A percentile compares a stretch with the other conserved stretches of the same genome.
These are phyloP conservation scores for Fomitopsis serialis DNA, from an alignment of 768 basidiomycete genomes.

Conservation along the genomic window DNA sequence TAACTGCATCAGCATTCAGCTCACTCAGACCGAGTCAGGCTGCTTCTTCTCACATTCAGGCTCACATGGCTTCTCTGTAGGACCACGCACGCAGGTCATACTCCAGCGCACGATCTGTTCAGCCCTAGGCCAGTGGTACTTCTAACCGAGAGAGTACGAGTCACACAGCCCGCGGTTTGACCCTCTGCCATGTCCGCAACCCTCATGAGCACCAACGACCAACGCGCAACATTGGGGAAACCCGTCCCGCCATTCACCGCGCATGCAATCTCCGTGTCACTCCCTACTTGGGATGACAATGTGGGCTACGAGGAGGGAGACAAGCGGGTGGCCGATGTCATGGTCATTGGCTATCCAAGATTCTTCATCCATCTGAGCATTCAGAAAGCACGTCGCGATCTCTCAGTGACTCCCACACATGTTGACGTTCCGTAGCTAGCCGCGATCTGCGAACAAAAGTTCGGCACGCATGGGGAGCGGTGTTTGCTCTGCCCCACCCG, in stretches of 20 bases:
- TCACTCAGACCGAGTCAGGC: no score
- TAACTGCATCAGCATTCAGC: no score
- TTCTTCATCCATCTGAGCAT: slow-evolving; percentile 91
- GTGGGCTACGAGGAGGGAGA: slow-evolving; percentile 91
- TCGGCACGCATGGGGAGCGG: slow-evolving; percentile 62
- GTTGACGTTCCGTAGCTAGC: slow-evolving; percentile 55
- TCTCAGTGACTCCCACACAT: background rate
- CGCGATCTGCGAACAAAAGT: slow-evolving; percentile 68
- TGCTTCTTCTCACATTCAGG: no score
- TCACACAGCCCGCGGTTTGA: no score
- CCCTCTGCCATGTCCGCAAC: no score
- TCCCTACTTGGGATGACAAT: slow-evolving; percentile 90
- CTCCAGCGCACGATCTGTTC: no score
- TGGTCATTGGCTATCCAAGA: slow-evolving; percentile 90
- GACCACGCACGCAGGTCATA: no score
- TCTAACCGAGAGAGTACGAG: no score
- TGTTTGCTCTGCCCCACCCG: slow-evolving; percentile 80
- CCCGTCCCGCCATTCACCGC: slow-evolving; percentile 64
- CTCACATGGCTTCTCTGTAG: no score
- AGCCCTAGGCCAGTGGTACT: no score
- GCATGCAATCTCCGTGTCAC: slow-evolving; percentile 92
- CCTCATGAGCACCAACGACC: no score
- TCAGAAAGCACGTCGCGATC: slow-evolving; percentile 56
- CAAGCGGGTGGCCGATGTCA: slow-evolving; percentile 66
- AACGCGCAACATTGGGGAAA: slow-evolving; percentile 31